Percentiles rank a stretch among this genome's conserved stretches.
Evolutionary conservation across 768 basidiomycete genomes (phyloP).

Genomic region (Tulasnella sp.): DNA sequence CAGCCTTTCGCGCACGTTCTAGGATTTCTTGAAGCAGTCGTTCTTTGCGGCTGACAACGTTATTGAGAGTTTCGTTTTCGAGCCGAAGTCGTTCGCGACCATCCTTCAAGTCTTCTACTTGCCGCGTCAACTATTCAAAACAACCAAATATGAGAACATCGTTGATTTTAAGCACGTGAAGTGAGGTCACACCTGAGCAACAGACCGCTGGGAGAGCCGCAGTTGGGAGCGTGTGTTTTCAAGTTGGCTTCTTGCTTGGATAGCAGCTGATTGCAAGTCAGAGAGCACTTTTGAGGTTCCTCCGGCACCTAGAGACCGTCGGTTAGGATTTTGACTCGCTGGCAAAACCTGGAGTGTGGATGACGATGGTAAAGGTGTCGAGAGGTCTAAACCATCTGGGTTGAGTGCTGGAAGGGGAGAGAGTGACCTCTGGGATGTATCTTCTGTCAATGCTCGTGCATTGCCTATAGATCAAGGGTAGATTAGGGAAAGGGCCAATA

Average conservation of each 20-base stretch:
- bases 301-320: slow-evolving; percentile 38
- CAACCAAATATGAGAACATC: not conserved
- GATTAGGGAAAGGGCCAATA: not conserved
- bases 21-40: slow-evolving; percentile 76
- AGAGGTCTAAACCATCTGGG: slow-evolving; percentile 20
- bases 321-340: slow-evolving; percentile 26
- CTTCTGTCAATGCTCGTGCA: slow-evolving; percentile 69
- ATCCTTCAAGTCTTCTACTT: slow-evolving; percentile 82
- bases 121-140: slow-evolving; percentile 42
- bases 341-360: slow-evolving; percentile 26
- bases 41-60: slow-evolving; percentile 80
- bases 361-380: slow-evolving; percentile 25
- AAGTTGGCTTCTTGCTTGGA: slow-evolving; percentile 62
- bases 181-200: slow-evolving; percentile 39
- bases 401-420: slow-evolving; percentile 28
- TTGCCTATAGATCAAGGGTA: slow-evolving; percentile 43
- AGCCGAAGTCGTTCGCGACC: slow-evolving; percentile 65
- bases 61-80: slow-evolving; percentile 80
- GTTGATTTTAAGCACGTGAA: not conserved
- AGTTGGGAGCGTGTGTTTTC: slow-evolving; percentile 80
- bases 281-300: slow-evolving; percentile 77
- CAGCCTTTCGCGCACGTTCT: slow-evolving; percentile 76
- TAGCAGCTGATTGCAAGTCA: slow-evolving; percentile 72
- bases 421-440: slow-evolving; percentile 19
- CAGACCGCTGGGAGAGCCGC: slow-evolving; percentile 64